Base-by-base conservation (phyloP, 73 alveolate genomes). In the Loxodes magnus region DNA sequence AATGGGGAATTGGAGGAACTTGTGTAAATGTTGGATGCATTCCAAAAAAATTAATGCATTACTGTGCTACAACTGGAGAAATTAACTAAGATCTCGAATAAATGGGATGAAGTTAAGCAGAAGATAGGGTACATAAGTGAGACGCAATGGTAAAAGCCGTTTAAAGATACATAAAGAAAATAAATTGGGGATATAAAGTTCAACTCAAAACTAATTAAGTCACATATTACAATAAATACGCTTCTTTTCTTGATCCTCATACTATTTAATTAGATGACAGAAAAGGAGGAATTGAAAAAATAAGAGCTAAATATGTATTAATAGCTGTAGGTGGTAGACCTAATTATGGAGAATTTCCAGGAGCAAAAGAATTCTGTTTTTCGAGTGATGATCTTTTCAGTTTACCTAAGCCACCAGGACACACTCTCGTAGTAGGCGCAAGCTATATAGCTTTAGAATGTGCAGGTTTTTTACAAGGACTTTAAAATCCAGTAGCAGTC, bases 1-100 rank as follows among this genome's bases (percentile, higher is more conserved):
- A 96, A 16, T 94, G 98, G 99, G 98, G 97, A n/a, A 57, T 93
- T 27, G 99, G 99, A 28, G 99, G 99, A 6, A 94, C 99, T 6
- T 94, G 99, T 56, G 99, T 94, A 19, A 94, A 94, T 64, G 99
- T 94, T 35, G 99, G 99, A 12, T 94, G 99, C 66, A 92, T 94
- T 61, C 99, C 99, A 7, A 94, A 94, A 75, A 94, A 94, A 72
- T 82, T 94, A 74, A 92, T 94, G 98, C 99, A 94, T 67, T 92
- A 68, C 56, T 94, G 98, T 10, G 97, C 94, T 0, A 54, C 87
- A n/a, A 56, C 79, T 12, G 91, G 85, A 54, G 99, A 89, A 52
- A 36, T 44, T 19, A 48, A 68, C 51, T 73, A 79, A 42, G 93
- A 83, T 54, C 73, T 65, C 31, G 63, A 62, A 9, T 62, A 53